phyloP scores from a whole-genome alignment of 768 basidiomycete species.

The Suillus cothurnatus region DNA sequence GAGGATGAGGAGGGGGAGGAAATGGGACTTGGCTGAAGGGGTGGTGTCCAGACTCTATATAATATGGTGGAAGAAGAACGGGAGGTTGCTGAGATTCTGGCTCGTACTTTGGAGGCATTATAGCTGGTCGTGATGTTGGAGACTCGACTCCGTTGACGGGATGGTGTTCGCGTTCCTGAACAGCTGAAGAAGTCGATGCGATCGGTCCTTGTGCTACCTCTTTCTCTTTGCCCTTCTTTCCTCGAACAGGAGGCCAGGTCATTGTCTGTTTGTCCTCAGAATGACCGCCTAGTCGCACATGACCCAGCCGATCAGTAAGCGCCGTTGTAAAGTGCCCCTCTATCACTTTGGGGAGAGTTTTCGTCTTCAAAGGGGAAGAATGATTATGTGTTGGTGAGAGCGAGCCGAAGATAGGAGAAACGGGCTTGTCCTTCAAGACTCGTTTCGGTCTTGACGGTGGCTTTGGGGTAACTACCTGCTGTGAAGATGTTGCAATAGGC shows the following conservation, averaged over 20 bases:
- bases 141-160: background rate
- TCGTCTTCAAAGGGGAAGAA: background rate
- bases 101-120: background rate
- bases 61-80: background rate
- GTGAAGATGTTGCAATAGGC: background rate
- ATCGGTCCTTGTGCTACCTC: background rate
- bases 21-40: conserved; percentile 16
- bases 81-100: background rate
- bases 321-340: background rate
- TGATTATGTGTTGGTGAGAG: background rate
- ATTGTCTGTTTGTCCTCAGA: background rate
- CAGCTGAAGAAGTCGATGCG: background rate
- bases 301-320: background rate
- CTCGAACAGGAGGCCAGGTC: background rate
- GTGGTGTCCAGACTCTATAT: background rate
- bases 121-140: background rate
- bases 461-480: background rate
- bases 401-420: background rate
- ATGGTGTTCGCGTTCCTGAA: background rate
- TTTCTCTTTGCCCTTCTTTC: background rate
- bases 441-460: background rate
- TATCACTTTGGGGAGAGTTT: background rate
- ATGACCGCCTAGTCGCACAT: background rate
- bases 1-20: background rate
- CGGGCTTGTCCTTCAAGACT: background rate